A percentile compares a stretch with the other conserved stretches of the same genome.
These are phyloP conservation scores for Parachaetomium inaequale DNA, from an alignment of 495 filamentous ascomycete genomes.

Conservation along the genomic window DNA sequence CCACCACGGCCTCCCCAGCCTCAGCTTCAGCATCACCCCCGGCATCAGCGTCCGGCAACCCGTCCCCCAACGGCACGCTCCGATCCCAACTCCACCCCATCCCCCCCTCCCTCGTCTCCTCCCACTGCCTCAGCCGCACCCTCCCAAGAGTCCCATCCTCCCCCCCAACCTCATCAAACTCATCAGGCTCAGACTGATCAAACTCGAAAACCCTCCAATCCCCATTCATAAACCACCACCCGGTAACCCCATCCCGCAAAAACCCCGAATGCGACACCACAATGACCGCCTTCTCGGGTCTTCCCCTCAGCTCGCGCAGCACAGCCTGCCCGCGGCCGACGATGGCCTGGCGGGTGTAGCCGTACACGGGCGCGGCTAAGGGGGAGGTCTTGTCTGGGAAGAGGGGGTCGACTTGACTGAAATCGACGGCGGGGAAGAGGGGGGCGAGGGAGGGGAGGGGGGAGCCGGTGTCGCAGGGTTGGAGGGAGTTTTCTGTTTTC, in stretches of 20 bases:
- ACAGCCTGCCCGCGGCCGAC: slow-evolving; percentile 45
- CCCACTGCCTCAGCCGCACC: slow-evolving; percentile 21
- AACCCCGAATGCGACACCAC: slow-evolving; percentile 61
- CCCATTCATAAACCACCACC: slow-evolving; percentile 52
- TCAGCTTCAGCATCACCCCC: not conserved
- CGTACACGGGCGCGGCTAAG: slow-evolving; percentile 38
- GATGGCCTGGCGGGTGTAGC: slow-evolving; percentile 45
- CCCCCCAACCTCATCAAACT: too few species aligned
- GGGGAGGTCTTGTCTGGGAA: slow-evolving; percentile 55
- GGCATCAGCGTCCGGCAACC: slow-evolving; percentile 10
- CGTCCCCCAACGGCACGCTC: slow-evolving; percentile 18
- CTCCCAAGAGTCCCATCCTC: slow-evolving; percentile 20
- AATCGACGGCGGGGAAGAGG: slow-evolving; percentile 54
- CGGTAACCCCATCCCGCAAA: slow-evolving; percentile 45
- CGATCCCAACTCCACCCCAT: slow-evolving; percentile 22
- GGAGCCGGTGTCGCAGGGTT: slow-evolving; percentile 57
- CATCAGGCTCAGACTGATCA: too few species aligned
- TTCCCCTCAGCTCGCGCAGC: slow-evolving; percentile 46
- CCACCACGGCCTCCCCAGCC: not conserved
- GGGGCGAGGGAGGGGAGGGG: slow-evolving; percentile 37
- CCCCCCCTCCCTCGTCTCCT: slow-evolving; percentile 20
- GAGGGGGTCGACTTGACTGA: slow-evolving; percentile 49
- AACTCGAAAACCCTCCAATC: slow-evolving; percentile 63
- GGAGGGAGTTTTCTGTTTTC: slow-evolving; percentile 50
- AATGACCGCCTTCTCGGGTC: slow-evolving; percentile 58